These are phyloP conservation scores for Lasiodiplodia sp. DNA, from an alignment of 2,329 filamentous ascomycete genomes.

Conservation along the genomic window DNA sequence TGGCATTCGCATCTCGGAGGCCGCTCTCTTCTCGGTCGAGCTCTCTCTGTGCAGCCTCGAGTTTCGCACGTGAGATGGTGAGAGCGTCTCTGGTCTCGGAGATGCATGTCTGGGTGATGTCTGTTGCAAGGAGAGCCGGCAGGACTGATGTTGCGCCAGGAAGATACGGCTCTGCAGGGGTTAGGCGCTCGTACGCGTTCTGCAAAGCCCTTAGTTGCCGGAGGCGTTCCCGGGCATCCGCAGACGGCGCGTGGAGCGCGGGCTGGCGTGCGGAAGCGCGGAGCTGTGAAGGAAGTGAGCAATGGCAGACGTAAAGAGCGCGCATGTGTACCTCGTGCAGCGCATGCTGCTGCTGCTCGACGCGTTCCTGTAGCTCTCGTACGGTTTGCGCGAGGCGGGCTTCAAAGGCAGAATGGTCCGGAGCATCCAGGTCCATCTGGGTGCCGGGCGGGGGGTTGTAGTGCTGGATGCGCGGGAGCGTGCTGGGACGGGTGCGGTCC, in stretches of 20 bases:
- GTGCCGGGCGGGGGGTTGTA: constrained; percentile 38
- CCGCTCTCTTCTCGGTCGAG: constrained; percentile 56
- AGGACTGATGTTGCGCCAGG: constrained; percentile 71
- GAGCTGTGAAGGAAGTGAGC: constrained; percentile 51
- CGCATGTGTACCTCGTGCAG: constrained; percentile 50
- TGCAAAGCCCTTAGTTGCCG: constrained; percentile 63
- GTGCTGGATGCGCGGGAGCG: constrained; percentile 39
- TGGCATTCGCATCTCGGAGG: constrained; percentile 56
- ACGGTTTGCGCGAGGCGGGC: constrained; percentile 71
- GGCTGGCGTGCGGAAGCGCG: constrained; percentile 41
- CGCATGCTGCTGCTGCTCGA: constrained; percentile 56
- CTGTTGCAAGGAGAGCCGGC: constrained; percentile 74
- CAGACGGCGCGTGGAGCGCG: constrained; percentile 41
- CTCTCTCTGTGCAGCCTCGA: constrained; percentile 48
- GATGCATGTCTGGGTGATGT: constrained; percentile 70
- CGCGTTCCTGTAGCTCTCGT: constrained; percentile 67
- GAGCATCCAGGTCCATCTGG: constrained; percentile 47
- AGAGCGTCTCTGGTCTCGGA: constrained; percentile 70
- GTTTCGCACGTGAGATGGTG: constrained; percentile 49
- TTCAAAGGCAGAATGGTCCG: constrained; percentile 49
- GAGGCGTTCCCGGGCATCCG: constrained; percentile 44
- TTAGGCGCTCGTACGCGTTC: constrained; percentile 70
- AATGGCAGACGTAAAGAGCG: not conserved
- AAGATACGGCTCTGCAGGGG: constrained; percentile 68
- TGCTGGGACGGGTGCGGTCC: constrained; percentile 5